Base-by-base conservation (phyloP, 352 stramenopile genomes). In the Globisporangium middletonii region DNA sequence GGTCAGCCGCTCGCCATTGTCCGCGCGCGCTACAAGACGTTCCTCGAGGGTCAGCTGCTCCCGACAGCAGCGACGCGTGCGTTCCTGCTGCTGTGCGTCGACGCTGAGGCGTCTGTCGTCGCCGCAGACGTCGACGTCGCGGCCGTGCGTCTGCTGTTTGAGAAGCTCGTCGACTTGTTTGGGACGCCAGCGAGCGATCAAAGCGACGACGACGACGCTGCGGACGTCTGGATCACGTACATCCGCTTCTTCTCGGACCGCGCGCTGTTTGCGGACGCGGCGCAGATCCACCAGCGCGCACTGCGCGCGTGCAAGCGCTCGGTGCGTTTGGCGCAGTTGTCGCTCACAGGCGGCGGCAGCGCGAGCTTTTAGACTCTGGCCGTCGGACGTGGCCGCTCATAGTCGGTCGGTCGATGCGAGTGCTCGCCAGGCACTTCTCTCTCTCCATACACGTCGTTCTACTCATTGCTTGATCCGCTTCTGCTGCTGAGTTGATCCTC, bases 91-190 rank as follows among this genome's bases (percentile, higher is more conserved):
- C 63, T 77, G 44, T 92, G 79, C 57, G 69, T 95, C 50, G 71
- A 86, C 53, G 69, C 89, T 26, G 83, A 95, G 68, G 82, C 71
- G n/a, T 72, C 83, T 15, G 55, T 59, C 11, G 47, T 69, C 8
- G 54, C 66, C 0, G 51, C 58, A 5, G 63, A 68, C 30, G 64
- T 83, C 19, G 57, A 68, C 15, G 62, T 80, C 13, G 43, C 67
- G 13, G 69, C 75, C 16, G 76, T 91, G 59, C 80, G 78, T 44
- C 60, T 66, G 54, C 62, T 95, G 47, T 93, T 90, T 59, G 85
- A 95, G 65, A 90, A 90, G 69, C 59, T 93, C 50, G 68, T 95
- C 33, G 85, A 93, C 50, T 63, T 95, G 3, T 95, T 88, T 38
- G 79, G 85, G 33, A 11, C 33, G 33, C 9, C 5, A 13, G 33